phyloP scores from a whole-genome alignment of 129 eudicot species.

The Artemisia argyi region DNA sequence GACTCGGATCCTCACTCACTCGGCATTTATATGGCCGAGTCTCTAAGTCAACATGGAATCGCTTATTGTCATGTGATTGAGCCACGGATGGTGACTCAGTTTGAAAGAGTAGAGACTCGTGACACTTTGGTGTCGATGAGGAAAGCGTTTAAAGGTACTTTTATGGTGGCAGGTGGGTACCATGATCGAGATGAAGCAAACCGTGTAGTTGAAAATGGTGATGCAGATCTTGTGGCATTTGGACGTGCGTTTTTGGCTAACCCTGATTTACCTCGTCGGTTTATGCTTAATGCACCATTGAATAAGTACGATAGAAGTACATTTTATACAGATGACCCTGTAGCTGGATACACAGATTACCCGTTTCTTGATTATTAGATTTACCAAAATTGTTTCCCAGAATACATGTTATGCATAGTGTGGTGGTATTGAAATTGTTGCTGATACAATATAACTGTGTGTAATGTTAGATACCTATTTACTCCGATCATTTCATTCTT shows the following conservation, averaged over 20 bases:
- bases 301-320: slow-evolving; percentile 37
- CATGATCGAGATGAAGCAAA: slow-evolving; percentile 38
- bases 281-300: slow-evolving; percentile 25
- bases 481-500: too few species aligned
- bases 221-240: slow-evolving; percentile 40
- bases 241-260: slow-evolving; percentile 39
- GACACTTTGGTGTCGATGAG: slow-evolving; percentile 36
- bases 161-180: slow-evolving; percentile 50
- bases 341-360: slow-evolving; percentile 43
- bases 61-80: slow-evolving; percentile 39
- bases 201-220: slow-evolving; percentile 22
- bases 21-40: slow-evolving; percentile 35
- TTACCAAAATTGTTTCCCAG: neutral
- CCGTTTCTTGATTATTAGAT: slow-evolving; percentile 30
- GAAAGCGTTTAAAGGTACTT: slow-evolving; percentile 35
- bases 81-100: slow-evolving; percentile 43
- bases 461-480: too few species aligned
- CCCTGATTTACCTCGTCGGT: slow-evolving; percentile 37
- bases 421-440: too few species aligned
- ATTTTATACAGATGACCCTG: slow-evolving; percentile 31
- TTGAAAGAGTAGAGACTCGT: slow-evolving; percentile 30
- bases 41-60: slow-evolving; percentile 28
- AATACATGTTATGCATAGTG: too few species aligned
- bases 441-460: too few species aligned
- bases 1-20: slow-evolving; percentile 41